Percentiles rank a stretch among this genome's conserved stretches.
Conservation (phyloP, 306 rosid species). For the Phaseolus lunatus region DNA sequence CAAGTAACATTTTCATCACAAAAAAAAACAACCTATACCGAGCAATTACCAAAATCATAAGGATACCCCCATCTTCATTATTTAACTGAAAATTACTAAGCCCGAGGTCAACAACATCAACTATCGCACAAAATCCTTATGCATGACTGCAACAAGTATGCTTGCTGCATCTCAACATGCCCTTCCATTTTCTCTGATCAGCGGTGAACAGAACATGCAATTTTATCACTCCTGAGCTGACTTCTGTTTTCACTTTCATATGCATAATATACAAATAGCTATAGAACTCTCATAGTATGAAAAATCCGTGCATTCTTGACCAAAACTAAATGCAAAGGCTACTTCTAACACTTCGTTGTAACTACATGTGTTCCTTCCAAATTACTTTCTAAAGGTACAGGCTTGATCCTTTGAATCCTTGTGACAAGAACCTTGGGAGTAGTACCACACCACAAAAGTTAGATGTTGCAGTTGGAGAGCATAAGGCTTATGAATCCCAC, state of each 20-base stretch:
- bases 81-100: background rate
- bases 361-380: background rate
- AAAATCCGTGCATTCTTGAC: background rate
- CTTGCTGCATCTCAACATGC: background rate
- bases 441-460: background rate
- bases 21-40: background rate
- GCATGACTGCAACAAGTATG: background rate
- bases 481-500: background rate
- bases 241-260: background rate
- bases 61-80: background rate
- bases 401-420: conserved; percentile 6
- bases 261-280: background rate
- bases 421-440: background rate
- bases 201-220: background rate
- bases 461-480: background rate
- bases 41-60: conserved; percentile 27
- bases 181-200: conserved; percentile 4
- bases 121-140: background rate
- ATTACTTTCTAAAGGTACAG: conserved; percentile 6
- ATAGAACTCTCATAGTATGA: background rate
- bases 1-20: conserved; percentile 32
- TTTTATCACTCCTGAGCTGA: conserved; percentile 13
- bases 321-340: background rate
- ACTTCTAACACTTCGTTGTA: background rate
- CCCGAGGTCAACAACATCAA: background rate